Evolutionary conservation across 2,329 filamentous ascomycete species (phyloP), one percentile per base, ranked within the genome.

Genomic region (Ceratocystis variospora): DNA sequence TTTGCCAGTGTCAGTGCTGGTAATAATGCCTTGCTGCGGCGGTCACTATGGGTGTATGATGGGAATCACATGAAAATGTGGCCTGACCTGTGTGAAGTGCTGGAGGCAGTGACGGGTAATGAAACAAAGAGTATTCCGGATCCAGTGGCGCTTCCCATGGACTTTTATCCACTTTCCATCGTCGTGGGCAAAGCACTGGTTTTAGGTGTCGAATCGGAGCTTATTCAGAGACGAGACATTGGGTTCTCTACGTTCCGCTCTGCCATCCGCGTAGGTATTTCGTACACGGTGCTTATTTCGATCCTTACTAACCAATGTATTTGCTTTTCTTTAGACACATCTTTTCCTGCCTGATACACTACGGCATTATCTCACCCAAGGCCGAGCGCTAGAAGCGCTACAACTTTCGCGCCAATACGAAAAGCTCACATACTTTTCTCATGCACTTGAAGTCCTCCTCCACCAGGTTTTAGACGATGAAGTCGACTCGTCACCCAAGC

Each of bases 31-130:
- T 72, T 74, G 55, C 69, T 99, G 50, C 83, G 85, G 65, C 90
- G 96, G 76, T 97, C 94, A 1, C 78, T 99, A 1, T 99, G 94
- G 94, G 85, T 90, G 59, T 97, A 96, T 75, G 91, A 96, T 71
- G 94, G 94, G 4, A 84, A 83, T 66, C 86, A 92, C 70, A 83
- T 97, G 70, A 88, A 91, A 70, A 83, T 89, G 2, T 99, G 94
- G 94, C 85, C 89, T 28, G 90, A 96, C 73, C 85, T 96, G 50
- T 86, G 91, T 70, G 89, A 94, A 68, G 85, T 97, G 37, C 78
- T 97, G 50, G 82, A 86, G 45, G 87, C 87, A 22, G 84, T 86
- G 28, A 84, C 86, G 6, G 78, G 80, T 46, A 87, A 89, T 69
- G 76, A 83, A 28, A 80, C 81, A 12, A 83, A 85, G 69, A 89